Evolutionary conservation across 2,329 filamentous ascomycete species (phyloP).

Genomic region (Lasiodiplodia sp.): DNA sequence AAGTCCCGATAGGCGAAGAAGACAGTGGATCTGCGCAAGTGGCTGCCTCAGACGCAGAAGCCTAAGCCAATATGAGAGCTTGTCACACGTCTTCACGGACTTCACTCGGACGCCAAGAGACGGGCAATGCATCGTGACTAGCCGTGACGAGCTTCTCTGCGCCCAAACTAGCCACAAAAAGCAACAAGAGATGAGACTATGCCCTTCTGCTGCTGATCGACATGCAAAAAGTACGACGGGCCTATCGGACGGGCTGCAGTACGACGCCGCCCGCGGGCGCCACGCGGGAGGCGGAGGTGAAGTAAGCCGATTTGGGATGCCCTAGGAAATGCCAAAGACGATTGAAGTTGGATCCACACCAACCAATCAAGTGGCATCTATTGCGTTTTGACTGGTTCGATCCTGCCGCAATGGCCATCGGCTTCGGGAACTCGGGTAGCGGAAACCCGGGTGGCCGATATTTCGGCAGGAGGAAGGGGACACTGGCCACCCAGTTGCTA

Average conservation of each 20-base stretch:
- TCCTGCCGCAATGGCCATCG: background rate
- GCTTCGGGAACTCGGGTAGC: slow-evolving; percentile 1
- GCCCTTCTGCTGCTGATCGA: background rate
- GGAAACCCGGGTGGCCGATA: background rate
- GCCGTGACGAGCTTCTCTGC: background rate
- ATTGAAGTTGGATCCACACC: background rate
- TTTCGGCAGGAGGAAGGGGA: background rate
- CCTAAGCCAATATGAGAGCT: background rate
- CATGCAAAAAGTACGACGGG: background rate
- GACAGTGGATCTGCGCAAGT: background rate
- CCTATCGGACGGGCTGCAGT: background rate
- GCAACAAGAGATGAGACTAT: background rate
- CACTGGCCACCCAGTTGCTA: too few relatives aligned
- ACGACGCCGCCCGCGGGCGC: background rate
- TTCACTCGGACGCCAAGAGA: too few relatives aligned
- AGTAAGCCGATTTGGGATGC: background rate
- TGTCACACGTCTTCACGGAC: too few relatives aligned
- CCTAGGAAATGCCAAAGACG: background rate
- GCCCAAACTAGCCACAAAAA: background rate
- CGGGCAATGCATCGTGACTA: too few relatives aligned
- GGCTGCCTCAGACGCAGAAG: background rate
- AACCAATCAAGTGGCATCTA: background rate
- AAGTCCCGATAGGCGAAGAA: background rate
- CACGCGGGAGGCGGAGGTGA: background rate
- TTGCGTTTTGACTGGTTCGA: background rate